Percentiles rank a stretch among this genome's conserved stretches.
phyloP scores from a whole-genome alignment of 73 alveolate species.

The Tetrahymena malaccensis region DNA sequence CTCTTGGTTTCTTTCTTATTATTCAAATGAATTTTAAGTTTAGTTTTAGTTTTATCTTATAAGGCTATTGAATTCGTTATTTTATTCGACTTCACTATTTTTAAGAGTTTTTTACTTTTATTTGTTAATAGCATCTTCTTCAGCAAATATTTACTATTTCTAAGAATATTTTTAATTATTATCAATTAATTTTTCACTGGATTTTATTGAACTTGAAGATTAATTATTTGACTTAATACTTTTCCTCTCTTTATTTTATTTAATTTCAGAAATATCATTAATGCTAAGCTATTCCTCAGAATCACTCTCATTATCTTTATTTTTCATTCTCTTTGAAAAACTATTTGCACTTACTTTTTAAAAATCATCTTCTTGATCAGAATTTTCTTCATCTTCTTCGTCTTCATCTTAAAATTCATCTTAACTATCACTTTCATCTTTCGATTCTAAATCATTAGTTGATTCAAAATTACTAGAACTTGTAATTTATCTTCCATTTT shows the following conservation, averaged over 20 bases:
- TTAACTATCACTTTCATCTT: neutral
- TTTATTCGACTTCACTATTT: neutral
- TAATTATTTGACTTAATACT: neutral
- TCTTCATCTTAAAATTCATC: neutral
- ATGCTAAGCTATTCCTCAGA: neutral
- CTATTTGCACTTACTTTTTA: neutral
- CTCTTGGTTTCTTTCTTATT: neutral
- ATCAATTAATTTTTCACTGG: neutral
- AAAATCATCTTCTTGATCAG: neutral
- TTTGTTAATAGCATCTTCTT: neutral
- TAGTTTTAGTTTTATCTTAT: neutral
- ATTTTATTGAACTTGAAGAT: neutral
- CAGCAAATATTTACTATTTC: neutral
- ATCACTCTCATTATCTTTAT: neutral
- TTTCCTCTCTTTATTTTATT: neutral
- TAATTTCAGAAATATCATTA: neutral
- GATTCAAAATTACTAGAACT: neutral
- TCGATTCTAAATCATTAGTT: neutral
- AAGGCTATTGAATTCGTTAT: neutral
- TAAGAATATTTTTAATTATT: neutral
- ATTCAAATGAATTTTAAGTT: neutral
- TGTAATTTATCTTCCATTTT: neutral
- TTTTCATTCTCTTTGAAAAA: neutral
- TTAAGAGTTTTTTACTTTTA: neutral
- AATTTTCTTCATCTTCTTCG: neutral